Evolutionary conservation across 1,284 basidiomycete species (phyloP).

Genomic region (Sanghuangporus baumii): DNA sequence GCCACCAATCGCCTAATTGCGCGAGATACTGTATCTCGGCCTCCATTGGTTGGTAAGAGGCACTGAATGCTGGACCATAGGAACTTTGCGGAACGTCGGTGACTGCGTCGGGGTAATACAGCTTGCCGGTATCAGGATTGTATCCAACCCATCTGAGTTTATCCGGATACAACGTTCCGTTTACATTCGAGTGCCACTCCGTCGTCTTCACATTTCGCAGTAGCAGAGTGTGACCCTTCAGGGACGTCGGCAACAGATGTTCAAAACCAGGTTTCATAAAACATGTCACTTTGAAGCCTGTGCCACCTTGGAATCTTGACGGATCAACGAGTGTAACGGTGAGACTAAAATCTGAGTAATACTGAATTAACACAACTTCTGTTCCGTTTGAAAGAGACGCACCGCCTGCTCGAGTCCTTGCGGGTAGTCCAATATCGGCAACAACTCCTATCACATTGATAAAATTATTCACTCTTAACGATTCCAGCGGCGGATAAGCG

Average conservation of each 20-base stretch:
- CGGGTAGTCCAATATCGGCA: background rate
- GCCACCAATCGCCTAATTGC: slow-evolving; percentile 13
- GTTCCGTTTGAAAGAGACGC: background rate
- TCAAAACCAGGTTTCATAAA: slow-evolving; percentile 6
- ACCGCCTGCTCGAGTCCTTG: slow-evolving; percentile 5
- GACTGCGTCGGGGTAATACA: background rate
- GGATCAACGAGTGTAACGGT: slow-evolving; percentile 13
- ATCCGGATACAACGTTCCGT: slow-evolving; percentile 13
- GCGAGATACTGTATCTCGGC: slow-evolving; percentile 8
- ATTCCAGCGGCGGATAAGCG: slow-evolving; percentile 6
- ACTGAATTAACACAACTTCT: background rate
- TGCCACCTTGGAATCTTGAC: background rate
- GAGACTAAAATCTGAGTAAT: slow-evolving; percentile 2
- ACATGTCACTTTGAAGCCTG: slow-evolving; percentile 14
- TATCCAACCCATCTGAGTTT: slow-evolving; percentile 16
- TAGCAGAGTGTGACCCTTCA: slow-evolving; percentile 9
- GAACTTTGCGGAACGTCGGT: background rate
- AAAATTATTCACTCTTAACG: background rate
- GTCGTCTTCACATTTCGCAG: slow-evolving; percentile 7
- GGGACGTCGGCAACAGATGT: slow-evolving; percentile 1
- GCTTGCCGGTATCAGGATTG: slow-evolving; percentile 5
- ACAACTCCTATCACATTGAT: slow-evolving; percentile 13
- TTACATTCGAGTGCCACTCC: background rate
- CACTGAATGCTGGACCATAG: background rate
- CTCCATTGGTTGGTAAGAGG: slow-evolving; percentile 3